phyloP scores from a whole-genome alignment of 2,329 filamentous ascomycete genomes.

The Penicillium sp. region DNA sequence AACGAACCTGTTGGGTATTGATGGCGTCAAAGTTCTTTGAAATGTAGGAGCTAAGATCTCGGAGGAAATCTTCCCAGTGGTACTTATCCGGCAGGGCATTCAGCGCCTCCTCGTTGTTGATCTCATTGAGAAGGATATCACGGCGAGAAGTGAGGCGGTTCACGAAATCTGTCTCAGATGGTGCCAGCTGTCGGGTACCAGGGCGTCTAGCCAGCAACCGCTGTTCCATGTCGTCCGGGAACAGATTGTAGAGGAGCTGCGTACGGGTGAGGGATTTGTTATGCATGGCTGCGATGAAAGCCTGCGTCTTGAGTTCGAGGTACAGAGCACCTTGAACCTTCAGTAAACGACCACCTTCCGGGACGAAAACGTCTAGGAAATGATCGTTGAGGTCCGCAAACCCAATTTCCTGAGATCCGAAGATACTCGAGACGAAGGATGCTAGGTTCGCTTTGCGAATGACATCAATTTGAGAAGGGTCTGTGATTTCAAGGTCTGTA shows the following conservation, averaged over 20 bases:
- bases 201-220: slow-evolving; percentile 54
- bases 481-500: slow-evolving; percentile 51
- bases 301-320: slow-evolving; percentile 65
- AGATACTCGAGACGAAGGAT: slow-evolving; percentile 62
- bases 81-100: slow-evolving; percentile 57
- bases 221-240: slow-evolving; percentile 56
- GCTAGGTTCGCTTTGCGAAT: slow-evolving; percentile 64
- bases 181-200: slow-evolving; percentile 53
- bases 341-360: slow-evolving; percentile 55
- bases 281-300: slow-evolving; percentile 61
- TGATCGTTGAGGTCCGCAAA: slow-evolving; percentile 62
- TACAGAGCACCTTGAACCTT: slow-evolving; percentile 61
- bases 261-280: slow-evolving; percentile 55
- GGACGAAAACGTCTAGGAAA: slow-evolving; percentile 63
- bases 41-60: slow-evolving; percentile 57
- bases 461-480: slow-evolving; percentile 54
- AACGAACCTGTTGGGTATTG: slow-evolving; percentile 46
- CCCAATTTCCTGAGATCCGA: slow-evolving; percentile 62
- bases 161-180: slow-evolving; percentile 60
- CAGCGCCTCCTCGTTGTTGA: slow-evolving; percentile 50
- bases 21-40: slow-evolving; percentile 57
- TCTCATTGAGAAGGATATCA: slow-evolving; percentile 55
- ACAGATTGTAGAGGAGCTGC: slow-evolving; percentile 58
- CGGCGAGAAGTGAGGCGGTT: slow-evolving; percentile 53
- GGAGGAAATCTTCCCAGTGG: slow-evolving; percentile 62